These are phyloP conservation scores for Pulicaria dysenterica DNA, from an alignment of 129 eudicot genomes.

Conservation along the genomic window DNA sequence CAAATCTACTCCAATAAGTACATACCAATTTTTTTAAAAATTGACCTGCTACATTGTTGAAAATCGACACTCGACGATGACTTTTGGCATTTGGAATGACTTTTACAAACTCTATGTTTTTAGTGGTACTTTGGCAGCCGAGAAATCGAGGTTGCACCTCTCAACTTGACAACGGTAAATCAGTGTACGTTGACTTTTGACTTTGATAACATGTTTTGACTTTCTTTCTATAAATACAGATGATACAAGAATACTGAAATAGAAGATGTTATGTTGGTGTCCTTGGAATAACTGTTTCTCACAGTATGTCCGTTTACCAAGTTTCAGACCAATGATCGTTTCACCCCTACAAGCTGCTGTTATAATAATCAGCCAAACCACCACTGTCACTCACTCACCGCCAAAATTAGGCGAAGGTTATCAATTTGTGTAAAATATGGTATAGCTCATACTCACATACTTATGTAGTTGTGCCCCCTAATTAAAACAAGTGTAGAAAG, in stretches of 20 bases:
- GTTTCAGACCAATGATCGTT: conserved; percentile 67
- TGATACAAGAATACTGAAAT: conserved; percentile 40
- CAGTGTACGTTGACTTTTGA: conserved; percentile 44
- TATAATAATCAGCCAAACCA: conserved; percentile 34
- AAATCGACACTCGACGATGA: conserved; percentile 73
- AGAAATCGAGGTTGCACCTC: conserved; percentile 82
- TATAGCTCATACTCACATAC: no score
- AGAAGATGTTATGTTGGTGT: conserved; percentile 40
- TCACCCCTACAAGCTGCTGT: conserved; percentile 65
- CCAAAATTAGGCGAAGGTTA: no score
- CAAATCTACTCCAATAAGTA: not conserved
- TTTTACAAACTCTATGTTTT: conserved; percentile 78
- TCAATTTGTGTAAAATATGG: not conserved
- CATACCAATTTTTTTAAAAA: conserved; percentile 2
- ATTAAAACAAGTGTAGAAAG: conserved; percentile 18
- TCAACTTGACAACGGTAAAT: conserved; percentile 71
- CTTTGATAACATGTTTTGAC: conserved; percentile 36
- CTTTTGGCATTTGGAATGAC: conserved; percentile 72
- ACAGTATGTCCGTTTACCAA: conserved; percentile 79
- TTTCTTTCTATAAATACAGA: conserved; percentile 56
- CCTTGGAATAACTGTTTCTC: conserved; percentile 54
- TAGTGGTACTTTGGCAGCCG: conserved; percentile 72
- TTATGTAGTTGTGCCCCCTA: not conserved
- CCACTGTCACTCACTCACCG: no score
- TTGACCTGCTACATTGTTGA: conserved; percentile 94